Conservation (phyloP, 2,329 filamentous ascomycete species). For the Ascochyta koolunga region DNA sequence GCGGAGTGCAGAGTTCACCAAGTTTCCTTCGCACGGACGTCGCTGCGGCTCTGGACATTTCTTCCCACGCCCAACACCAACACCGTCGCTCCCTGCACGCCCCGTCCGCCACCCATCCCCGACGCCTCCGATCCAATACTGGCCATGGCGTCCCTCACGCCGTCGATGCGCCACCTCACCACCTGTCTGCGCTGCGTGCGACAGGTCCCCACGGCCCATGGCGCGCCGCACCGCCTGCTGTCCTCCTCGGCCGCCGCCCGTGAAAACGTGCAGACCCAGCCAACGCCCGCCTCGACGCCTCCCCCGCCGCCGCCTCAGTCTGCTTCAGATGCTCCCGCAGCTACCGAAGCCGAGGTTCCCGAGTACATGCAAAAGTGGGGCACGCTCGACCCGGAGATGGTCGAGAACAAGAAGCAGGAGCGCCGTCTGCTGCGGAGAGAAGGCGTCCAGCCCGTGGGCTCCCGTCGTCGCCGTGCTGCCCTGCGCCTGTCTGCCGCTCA, state of each 20-base stretch:
- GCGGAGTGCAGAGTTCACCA: slow-evolving; percentile 14
- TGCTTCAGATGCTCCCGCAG: slow-evolving; percentile 12
- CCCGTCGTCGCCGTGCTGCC: slow-evolving; percentile 74
- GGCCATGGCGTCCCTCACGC: slow-evolving; percentile 44
- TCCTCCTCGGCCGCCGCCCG: slow-evolving; percentile 53
- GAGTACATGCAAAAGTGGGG: slow-evolving; percentile 48
- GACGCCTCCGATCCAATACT: not conserved
- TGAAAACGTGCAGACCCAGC: slow-evolving; percentile 52
- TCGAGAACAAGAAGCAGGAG: slow-evolving; percentile 60
- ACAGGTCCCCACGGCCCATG: slow-evolving; percentile 36
- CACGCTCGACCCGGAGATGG: slow-evolving; percentile 39
- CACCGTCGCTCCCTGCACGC: slow-evolving; percentile 21
- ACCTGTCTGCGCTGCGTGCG: slow-evolving; percentile 45
- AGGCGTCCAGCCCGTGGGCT: slow-evolving; percentile 73
- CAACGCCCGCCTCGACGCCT: slow-evolving; percentile 28
- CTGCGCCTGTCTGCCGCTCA: slow-evolving; percentile 50
- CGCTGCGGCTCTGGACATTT: slow-evolving; percentile 1
- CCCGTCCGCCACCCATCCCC: slow-evolving; percentile 4
- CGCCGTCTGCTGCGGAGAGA: slow-evolving; percentile 71
- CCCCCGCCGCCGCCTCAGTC: slow-evolving; percentile 22
- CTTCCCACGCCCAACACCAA: slow-evolving; percentile 27
- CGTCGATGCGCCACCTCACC: slow-evolving; percentile 42
- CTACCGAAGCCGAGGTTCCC: slow-evolving; percentile 11
- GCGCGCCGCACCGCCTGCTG: slow-evolving; percentile 52
- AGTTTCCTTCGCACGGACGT: not conserved